Evolutionary conservation across 2,329 filamentous ascomycete species (phyloP).

Genomic region (Xylariales sp.): DNA sequence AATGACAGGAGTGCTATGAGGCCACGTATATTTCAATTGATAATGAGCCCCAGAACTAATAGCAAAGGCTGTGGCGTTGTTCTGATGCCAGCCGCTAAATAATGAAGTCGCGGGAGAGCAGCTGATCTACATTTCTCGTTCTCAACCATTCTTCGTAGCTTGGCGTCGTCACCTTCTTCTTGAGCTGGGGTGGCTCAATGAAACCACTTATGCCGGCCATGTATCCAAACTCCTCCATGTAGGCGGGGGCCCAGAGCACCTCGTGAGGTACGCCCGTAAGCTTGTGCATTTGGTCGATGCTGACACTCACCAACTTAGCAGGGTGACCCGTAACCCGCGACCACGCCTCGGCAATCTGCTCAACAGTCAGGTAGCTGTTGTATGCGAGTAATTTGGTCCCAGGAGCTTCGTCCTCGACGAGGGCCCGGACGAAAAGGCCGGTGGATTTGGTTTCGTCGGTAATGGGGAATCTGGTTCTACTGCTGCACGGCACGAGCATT

Average conservation of each 20-base stretch:
- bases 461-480: constrained; percentile 52
- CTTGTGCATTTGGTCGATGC: constrained; percentile 51
- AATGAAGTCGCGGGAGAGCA: constrained; percentile 20
- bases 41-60: too few species aligned
- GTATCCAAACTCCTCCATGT: constrained; percentile 52
- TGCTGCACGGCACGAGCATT: constrained; percentile 47
- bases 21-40: too few species aligned
- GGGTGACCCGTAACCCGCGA: constrained; percentile 52
- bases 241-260: constrained; percentile 32
- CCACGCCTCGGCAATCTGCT: constrained; percentile 52
- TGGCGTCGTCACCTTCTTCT: constrained; percentile 46
- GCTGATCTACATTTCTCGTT: constrained; percentile 35
- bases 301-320: constrained; percentile 49
- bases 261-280: constrained; percentile 52
- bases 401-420: constrained; percentile 55
- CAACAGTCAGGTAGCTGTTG: constrained; percentile 53
- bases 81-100: constrained; percentile 5
- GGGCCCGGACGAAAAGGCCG: constrained; percentile 57
- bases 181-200: constrained; percentile 55
- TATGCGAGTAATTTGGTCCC: constrained; percentile 59
- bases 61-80: too few species aligned
- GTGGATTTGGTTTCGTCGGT: constrained; percentile 54
- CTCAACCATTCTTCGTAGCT: constrained; percentile 50
- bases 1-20: too few species aligned
- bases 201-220: constrained; percentile 53